These are phyloP conservation scores for Plasmodium berghei DNA, from an alignment of 169 alveolate species.

Conservation along the genomic window DNA sequence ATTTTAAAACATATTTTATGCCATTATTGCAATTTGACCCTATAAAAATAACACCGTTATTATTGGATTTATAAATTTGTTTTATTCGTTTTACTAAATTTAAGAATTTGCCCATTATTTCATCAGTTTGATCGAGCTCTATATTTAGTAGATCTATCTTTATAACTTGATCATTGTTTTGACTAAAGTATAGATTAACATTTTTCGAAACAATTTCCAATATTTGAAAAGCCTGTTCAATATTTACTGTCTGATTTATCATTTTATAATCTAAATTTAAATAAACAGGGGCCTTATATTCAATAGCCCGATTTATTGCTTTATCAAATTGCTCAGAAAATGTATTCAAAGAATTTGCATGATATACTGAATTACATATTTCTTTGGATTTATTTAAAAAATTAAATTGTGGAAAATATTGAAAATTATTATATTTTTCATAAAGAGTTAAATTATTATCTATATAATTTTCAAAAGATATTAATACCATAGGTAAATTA, in stretches of 20 bases:
- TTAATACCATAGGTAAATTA: conserved; percentile 49
- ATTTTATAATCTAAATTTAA: conserved; percentile 52
- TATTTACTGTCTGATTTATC: conserved; percentile 8
- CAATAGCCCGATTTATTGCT: neutral
- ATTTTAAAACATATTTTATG: conserved; percentile 37
- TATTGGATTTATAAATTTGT: conserved; percentile 27
- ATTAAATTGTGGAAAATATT: conserved; percentile 51
- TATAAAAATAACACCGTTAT: conserved; percentile 61
- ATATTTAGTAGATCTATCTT: neutral
- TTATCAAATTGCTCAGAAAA: conserved; percentile 19
- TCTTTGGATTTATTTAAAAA: conserved; percentile 53
- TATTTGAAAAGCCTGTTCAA: conserved; percentile 29
- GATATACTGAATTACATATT: conserved; percentile 33
- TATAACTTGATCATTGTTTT: neutral
- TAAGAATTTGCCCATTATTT: neutral
- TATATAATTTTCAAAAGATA: conserved; percentile 54
- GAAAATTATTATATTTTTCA: conserved; percentile 63
- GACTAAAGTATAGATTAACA: neutral
- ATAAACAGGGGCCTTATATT: conserved; percentile 37
- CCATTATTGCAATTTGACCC: conserved; percentile 69
- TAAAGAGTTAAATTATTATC: conserved; percentile 15
- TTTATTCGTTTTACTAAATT: neutral
- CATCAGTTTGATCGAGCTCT: neutral
- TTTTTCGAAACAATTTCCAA: conserved; percentile 4
- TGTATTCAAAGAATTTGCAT: conserved; percentile 38